Evolutionary conservation across 768 basidiomycete species (phyloP).

Genomic region (Boletus bicolor): DNA sequence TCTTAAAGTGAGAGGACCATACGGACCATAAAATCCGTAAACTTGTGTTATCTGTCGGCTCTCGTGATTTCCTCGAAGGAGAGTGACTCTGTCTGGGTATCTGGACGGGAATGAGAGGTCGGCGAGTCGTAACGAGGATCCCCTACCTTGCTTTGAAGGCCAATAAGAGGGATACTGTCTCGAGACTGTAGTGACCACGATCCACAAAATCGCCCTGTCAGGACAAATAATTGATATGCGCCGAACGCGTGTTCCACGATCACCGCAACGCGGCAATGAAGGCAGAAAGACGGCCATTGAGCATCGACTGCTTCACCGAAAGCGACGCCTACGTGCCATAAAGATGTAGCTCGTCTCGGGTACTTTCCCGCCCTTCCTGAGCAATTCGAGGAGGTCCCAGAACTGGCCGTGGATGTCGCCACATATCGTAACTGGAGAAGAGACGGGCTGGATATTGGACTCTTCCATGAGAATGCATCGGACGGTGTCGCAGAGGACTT

Average conservation of each 20-base stretch:
- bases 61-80: slow-evolving; percentile 94
- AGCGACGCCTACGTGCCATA: slow-evolving; percentile 73
- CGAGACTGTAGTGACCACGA: slow-evolving; percentile 91
- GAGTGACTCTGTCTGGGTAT: slow-evolving; percentile 89
- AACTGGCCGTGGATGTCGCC: slow-evolving; percentile 98
- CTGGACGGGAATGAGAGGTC: slow-evolving; percentile 37
- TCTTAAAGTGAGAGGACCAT: neutral
- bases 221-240: neutral
- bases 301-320: slow-evolving; percentile 21
- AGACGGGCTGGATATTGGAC: slow-evolving; percentile 95
- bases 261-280: neutral
- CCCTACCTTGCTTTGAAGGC: slow-evolving; percentile 83
- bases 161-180: slow-evolving; percentile 87
- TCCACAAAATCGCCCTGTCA: slow-evolving; percentile 94
- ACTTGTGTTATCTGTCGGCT: slow-evolving; percentile 97
- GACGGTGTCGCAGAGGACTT: slow-evolving; percentile 86
- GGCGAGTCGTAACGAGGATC: neutral
- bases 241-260: neutral
- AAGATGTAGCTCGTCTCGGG: slow-evolving; percentile 93
- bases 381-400: slow-evolving; percentile 91
- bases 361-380: slow-evolving; percentile 80
- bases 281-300: slow-evolving; percentile 20
- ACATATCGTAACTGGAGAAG: slow-evolving; percentile 90
- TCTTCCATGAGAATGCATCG: slow-evolving; percentile 91
- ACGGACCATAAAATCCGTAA: slow-evolving; percentile 92